Evolutionary conservation across 495 filamentous ascomycete genomes (phyloP).

Genomic region (Hypoxylon trugodes): DNA sequence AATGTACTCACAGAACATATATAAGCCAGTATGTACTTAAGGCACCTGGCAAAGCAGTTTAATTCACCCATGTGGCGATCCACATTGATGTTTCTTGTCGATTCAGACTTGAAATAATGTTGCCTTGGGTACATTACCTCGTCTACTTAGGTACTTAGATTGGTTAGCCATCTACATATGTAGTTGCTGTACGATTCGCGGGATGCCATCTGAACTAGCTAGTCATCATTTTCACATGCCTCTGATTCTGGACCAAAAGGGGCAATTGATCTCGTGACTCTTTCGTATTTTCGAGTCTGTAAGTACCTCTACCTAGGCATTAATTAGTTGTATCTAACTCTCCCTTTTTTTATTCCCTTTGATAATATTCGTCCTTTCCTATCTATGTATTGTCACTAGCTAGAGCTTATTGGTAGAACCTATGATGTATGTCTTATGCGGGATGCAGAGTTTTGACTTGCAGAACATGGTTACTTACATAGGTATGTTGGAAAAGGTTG

Average conservation of each 20-base stretch:
- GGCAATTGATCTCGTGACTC: slow-evolving; percentile 38
- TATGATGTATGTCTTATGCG: not conserved
- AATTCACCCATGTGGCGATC: too few species aligned
- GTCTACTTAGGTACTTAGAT: too few species aligned
- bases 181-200: not conserved
- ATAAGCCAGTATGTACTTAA: too few species aligned
- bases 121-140: too few species aligned
- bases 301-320: not conserved
- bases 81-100: too few species aligned
- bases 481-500: not conserved
- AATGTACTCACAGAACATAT: too few species aligned
- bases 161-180: not conserved
- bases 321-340: not conserved
- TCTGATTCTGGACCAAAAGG: slow-evolving; percentile 14
- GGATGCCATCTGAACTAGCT: not conserved
- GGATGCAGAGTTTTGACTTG: not conserved
- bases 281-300: not conserved
- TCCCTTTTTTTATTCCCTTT: not conserved
- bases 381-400: not conserved
- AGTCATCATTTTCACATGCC: slow-evolving; percentile 21
- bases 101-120: too few species aligned
- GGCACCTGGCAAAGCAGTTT: too few species aligned
- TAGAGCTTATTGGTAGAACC: not conserved
- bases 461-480: slow-evolving; percentile 6
- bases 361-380: not conserved